These are phyloP conservation scores for Crotalaria pallida DNA, from an alignment of 306 rosid genomes.

Conservation along the genomic window DNA sequence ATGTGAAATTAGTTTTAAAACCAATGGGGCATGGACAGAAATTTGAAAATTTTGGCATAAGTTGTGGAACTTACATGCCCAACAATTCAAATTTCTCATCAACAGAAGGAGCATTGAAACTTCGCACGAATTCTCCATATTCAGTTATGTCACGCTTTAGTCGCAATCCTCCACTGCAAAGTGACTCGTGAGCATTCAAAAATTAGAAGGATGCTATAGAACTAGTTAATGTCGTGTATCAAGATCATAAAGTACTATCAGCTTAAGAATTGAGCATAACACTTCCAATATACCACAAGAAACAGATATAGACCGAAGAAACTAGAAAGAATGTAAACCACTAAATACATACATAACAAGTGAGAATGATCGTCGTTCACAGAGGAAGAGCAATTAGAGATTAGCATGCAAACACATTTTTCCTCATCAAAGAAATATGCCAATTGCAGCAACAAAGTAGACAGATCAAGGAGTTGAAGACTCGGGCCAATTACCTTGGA, in stretches of 20 bases:
- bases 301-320: neutral
- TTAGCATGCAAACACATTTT: neutral
- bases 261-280: neutral
- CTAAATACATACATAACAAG: neutral
- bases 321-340: neutral
- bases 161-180: conserved; percentile 83
- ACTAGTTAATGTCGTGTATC: neutral
- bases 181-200: conserved; percentile 10
- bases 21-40: neutral
- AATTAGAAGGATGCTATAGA: conserved; percentile 13
- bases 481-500: conserved; percentile 71
- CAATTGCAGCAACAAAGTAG: conserved; percentile 1
- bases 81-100: conserved; percentile 92
- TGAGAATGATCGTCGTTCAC: neutral
- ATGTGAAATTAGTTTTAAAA: conserved; percentile 21
- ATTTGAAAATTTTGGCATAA: neutral
- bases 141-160: conserved; percentile 99
- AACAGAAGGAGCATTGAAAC: conserved; percentile 86
- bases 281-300: neutral
- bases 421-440: neutral
- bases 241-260: conserved; percentile 8
- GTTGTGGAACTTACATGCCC: conserved; percentile 77
- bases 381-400: neutral
- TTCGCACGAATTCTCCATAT: conserved; percentile 93
- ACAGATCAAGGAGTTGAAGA: conserved; percentile 19